Evolutionary conservation across 1,139 yeast genomes (phyloP), one percentile per base, ranked within the genome.

Genomic region (Hansenula sp.): DNA sequence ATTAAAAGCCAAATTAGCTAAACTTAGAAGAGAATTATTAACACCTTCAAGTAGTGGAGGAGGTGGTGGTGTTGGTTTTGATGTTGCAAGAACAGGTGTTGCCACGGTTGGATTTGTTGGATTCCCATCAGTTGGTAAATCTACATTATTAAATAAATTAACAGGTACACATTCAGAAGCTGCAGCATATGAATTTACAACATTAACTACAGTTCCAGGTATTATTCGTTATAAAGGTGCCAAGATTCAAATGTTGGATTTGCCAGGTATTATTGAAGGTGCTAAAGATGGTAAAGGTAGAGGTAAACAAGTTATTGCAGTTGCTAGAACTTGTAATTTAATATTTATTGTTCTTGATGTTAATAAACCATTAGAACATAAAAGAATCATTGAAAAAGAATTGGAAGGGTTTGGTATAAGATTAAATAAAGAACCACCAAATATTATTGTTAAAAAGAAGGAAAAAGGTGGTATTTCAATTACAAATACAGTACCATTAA

Each of bases 201-300:
- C 99, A 0, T 75, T 92, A 60, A 94, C 97, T 21, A 90, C 98
- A 0, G 97, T 92, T 42, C 97, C 97, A 0, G 98, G 98, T 64
- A 87, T 88, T 37, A 88, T 92, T 59, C 84, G 86, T 63, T 90
- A 88, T 61, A 88, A 89, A 56, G 99, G 99, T 58, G 97, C 98
- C 38, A 90, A 88, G 69, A 82, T 92, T 51, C 99, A 92, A 68
- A 88, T 94, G 95, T 72, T 92, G 59, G 99, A 92, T 77, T 75
- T 92, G 55, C 99, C 99, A 4, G 99, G 99, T 62, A 92, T 92
- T 57, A 92, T 92, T 55, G 97, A 94, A 65, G 98, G 98, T 64
- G 99, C 98, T 43, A 90, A 90, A 56, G 97, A 92, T 59, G 98
- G 98, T 67, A 86, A 90, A 64, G 98, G 99, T 71, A 81, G 99